Evolutionary conservation across 148 eudicot genomes (phyloP), one percentile per base, ranked within the genome.

Genomic region (Rhododendron henanense): DNA sequence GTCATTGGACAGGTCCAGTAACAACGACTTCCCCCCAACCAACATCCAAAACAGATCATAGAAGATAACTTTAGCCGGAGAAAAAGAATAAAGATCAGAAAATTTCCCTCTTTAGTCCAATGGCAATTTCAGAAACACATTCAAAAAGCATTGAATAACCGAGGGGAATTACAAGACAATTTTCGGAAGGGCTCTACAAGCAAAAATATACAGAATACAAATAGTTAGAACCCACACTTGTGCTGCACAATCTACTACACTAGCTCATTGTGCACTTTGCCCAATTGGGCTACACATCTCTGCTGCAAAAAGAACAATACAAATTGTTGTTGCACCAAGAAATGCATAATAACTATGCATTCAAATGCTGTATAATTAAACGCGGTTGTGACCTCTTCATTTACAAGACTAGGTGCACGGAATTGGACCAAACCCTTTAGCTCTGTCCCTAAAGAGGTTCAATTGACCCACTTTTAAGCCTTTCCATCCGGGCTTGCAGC

Each of bases 401-500:
- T 78, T 92, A 87, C 90, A 86, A 71, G 35, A 84, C 76, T 53
- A 53, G 76, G 82, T 82, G 65, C 78, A 44, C 75, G 47, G 83
- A 44, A 79, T 15, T 45, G 16, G 10, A 59, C 10, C 37, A 14
- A 35, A n/a, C 10, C 57, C 6, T 28, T 81, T 75, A 33, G 14
- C 59, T 84, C 23, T 28, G 6, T 50, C 44, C 65, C 90, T 92
- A 95, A 39, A 92, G 86, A 86, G 90, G 92, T 79, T 97, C 99
- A 19, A 95, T 87, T 57, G 99, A 93, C 41, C 98, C 99, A 82
- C 98, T 97, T 89, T 97, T 97, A 10, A 97, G 93, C 90, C 99
- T 92, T 88, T 97, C 98, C 99, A 95, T 97, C 35, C 98, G 92
- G 28, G 99, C 99, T 89, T 97, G 99, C 13, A 97, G 91, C 75